Conservation (phyloP, 192 early-diverging fungal species). For the Coemansia sp. region DNA sequence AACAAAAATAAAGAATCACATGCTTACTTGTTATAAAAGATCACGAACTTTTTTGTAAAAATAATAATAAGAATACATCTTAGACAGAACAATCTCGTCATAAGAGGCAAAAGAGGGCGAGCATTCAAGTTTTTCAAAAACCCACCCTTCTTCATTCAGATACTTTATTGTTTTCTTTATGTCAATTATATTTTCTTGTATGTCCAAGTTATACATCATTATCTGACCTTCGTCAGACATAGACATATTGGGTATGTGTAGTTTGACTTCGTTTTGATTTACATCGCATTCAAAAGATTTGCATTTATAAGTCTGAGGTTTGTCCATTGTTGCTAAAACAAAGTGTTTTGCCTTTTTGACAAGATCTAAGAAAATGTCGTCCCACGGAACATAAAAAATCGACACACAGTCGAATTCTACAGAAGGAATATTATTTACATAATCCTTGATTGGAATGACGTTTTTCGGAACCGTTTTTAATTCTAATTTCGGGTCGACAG, state of each 20-base stretch:
- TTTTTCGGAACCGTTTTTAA: neutral
- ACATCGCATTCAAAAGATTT: neutral
- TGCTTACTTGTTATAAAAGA: no score
- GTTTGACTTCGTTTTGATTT: no score
- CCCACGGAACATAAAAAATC: slow-evolving; percentile 1
- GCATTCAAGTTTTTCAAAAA: neutral
- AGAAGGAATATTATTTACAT: neutral
- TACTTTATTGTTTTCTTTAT: neutral
- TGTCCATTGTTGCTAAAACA: neutral
- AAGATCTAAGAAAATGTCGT: neutral
- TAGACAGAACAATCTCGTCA: neutral
- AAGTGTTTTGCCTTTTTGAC: neutral
- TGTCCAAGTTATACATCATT: no score
- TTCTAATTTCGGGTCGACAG: neutral
- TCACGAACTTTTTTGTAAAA: no score
- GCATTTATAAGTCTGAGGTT: neutral
- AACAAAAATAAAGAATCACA: no score
- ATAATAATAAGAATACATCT: slow-evolving; percentile 2
- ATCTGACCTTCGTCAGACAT: no score
- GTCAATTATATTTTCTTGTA: neutral
- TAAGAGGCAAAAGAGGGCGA: neutral
- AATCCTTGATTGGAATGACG: slow-evolving; percentile 3
- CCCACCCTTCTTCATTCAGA: slow-evolving; percentile 7
- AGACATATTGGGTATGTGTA: no score
- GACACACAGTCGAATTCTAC: slow-evolving; percentile 1